phyloP scores from a whole-genome alignment of 208 protist species.

The Trypanosoma mega region DNA sequence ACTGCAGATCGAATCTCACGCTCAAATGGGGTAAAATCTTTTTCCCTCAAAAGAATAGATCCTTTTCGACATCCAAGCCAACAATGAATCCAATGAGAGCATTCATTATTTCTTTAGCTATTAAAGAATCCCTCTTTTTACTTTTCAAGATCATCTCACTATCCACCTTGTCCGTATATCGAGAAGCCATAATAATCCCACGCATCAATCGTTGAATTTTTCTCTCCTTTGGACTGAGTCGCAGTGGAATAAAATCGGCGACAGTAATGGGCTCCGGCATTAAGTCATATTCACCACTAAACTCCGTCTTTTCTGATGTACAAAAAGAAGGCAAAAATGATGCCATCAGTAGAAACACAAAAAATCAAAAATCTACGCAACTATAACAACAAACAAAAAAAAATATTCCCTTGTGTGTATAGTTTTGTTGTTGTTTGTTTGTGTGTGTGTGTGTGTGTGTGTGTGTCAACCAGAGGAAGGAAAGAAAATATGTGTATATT shows the following conservation, averaged over 20 bases:
- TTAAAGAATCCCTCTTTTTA: constrained; percentile 60
- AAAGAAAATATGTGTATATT: too few relatives aligned
- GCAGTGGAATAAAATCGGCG: constrained; percentile 85
- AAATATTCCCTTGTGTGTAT: too few relatives aligned
- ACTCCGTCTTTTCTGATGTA: constrained; percentile 5
- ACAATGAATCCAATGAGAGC: constrained; percentile 81
- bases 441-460: too few relatives aligned
- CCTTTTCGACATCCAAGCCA: constrained; percentile 71
- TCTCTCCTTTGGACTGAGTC: constrained; percentile 77
- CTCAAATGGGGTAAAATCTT: constrained; percentile 70
- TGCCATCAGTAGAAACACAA: too few relatives aligned
- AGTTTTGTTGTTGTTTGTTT: too few relatives aligned
- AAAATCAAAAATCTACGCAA: too few relatives aligned
- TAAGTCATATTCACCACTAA: constrained; percentile 55
- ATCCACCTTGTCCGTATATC: constrained; percentile 93
- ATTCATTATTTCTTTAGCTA: constrained; percentile 81
- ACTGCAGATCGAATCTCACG: constrained; percentile 63
- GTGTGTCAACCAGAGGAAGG: too few relatives aligned
- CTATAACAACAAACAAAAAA: background rate
- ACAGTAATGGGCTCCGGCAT: constrained; percentile 70
- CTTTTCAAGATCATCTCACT: constrained; percentile 49
- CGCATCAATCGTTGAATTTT: constrained; percentile 89
- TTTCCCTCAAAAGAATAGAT: constrained; percentile 48
- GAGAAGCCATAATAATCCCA: constrained; percentile 78
- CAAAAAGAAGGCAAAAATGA: constrained; percentile 3